phyloP scores from a whole-genome alignment of 768 basidiomycete genomes.

The Mrakia frigida region DNA sequence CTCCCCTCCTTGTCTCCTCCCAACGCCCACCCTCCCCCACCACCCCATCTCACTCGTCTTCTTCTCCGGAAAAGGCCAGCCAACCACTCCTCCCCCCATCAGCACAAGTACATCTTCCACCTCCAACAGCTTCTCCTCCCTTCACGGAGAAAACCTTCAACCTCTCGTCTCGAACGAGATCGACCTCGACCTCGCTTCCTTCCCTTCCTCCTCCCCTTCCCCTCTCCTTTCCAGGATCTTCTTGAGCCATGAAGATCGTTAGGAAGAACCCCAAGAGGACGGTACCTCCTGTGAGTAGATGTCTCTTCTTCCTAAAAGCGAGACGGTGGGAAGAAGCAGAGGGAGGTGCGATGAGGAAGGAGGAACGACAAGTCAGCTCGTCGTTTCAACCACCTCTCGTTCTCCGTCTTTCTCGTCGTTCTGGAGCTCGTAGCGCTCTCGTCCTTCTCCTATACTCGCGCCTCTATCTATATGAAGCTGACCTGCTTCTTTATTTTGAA shows the following conservation, averaged over 20 bases:
- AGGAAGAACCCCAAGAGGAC: conserved; percentile 4
- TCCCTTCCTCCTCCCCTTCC: not conserved
- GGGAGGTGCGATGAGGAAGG: conserved; percentile 1
- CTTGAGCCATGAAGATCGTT: not conserved
- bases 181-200: not conserved
- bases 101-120: not conserved
- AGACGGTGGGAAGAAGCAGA: not conserved
- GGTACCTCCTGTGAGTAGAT: not conserved
- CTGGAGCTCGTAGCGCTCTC: too few species aligned
- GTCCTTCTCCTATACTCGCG: not conserved
- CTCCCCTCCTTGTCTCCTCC: too few species aligned
- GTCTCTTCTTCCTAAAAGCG: not conserved
- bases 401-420: not conserved
- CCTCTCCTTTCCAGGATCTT: not conserved
- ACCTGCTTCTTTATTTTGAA: not conserved
- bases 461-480: not conserved
- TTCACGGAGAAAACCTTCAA: not conserved
- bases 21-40: too few species aligned
- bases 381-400: not conserved
- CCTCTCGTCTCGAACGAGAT: not conserved
- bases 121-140: not conserved
- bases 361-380: not conserved
- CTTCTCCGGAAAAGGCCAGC: too few species aligned
- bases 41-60: too few species aligned
- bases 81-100: not conserved